Base-by-base conservation (phyloP, 2,329 filamentous ascomycete species). In the Colletotrichum nymphaeae region DNA sequence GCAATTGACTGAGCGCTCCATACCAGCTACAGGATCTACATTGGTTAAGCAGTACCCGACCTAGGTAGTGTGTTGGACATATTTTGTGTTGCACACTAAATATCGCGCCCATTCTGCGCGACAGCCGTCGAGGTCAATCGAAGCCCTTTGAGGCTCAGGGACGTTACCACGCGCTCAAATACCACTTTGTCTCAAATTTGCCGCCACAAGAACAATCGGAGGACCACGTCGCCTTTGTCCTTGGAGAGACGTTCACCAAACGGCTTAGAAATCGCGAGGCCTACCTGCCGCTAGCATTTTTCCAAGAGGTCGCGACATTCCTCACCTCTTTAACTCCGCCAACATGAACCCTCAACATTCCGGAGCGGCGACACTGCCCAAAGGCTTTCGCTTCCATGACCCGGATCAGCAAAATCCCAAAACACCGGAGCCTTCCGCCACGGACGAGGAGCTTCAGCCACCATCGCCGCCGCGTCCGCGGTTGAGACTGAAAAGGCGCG, bases 401-500 rank as follows among this genome's bases (percentile, higher is more conserved):
- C 55, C 79, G 67, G 81, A 80, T 75, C 79, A 81, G 55, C 79
- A 82, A 60, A 78, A 81, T 14, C 86, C 85, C 62, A 87, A 80
- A 77, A 91, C 89, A 11, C 89, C 89, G 28, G 89, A 91, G 77
- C 88, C 89, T 67, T 80, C 79, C 67, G 75, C 81, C 52, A 78
- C 79, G 52, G 76, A 81, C 26, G 79, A 80, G 55, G 82, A 83
- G 28, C 77, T 77, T 68, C 83, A 83, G 69, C 83, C 84, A 9
- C 86, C 88, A 12, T 87, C 87, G 49, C 85, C 88, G 30, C 87
- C 86, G 56, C 86, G 87, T 77, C 88, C 86, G 74, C 87, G 88
- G 66, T 84, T 91, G 76, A 86, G 85, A 75, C 80, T 91, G 73
- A 89, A 89, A 80, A 86, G 87, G 77, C 89, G 89, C 76, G 85